Conservation (phyloP, 306 rosid genomes). For the Albizia julibrissin region DNA sequence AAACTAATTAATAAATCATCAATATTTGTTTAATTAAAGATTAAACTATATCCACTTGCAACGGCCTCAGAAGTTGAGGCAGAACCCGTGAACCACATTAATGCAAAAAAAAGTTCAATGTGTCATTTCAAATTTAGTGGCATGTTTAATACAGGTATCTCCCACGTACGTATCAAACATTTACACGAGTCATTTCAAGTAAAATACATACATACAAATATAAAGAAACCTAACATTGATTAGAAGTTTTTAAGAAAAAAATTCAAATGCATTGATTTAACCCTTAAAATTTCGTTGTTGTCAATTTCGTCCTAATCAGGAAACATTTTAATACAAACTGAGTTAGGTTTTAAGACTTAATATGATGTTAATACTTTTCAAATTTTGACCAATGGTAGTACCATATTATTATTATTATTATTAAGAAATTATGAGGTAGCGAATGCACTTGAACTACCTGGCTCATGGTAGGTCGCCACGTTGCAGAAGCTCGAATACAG, state of each 20-base stretch:
- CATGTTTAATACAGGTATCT: neutral
- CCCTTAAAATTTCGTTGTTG: neutral
- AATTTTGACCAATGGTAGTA: neutral
- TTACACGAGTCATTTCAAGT: neutral
- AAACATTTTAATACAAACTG: neutral
- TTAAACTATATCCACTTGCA: neutral
- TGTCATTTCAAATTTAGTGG: neutral
- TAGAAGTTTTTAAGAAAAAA: neutral
- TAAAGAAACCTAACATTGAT: too few species aligned
- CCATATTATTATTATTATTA: neutral
- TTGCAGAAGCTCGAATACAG: slow-evolving; percentile 73
- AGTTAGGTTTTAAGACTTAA: neutral
- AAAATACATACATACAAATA: too few species aligned
- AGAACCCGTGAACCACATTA: slow-evolving; percentile 1
- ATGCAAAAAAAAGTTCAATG: neutral
- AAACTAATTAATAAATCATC: neutral
- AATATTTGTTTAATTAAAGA: neutral
- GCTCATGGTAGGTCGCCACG: slow-evolving; percentile 84
- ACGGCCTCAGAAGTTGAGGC: neutral
- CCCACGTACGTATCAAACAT: neutral
- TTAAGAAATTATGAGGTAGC: neutral
- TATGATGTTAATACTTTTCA: neutral
- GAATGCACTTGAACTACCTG: slow-evolving; percentile 56
- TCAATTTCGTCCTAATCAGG: neutral
- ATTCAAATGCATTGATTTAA: neutral